Percentiles rank a stretch among this genome's conserved stretches.
phyloP scores from a whole-genome alignment of 305 asterid species.

The Fraxinus floribunda region DNA sequence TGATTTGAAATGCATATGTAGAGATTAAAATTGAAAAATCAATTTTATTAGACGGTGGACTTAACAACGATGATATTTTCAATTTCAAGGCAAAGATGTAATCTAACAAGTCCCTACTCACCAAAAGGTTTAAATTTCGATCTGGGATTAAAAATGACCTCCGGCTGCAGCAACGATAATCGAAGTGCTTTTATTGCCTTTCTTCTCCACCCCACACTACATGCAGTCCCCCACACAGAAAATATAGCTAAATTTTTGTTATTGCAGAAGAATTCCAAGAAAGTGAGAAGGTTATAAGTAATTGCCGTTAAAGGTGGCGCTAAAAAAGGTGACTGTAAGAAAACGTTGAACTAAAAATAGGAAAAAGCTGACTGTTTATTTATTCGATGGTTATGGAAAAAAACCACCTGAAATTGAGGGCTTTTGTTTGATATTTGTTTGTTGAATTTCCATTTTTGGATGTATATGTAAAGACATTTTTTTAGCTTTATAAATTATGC shows the following conservation, averaged over 20 bases:
- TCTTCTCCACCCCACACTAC: background rate
- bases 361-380: background rate
- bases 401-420: conserved; percentile 17
- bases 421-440: background rate
- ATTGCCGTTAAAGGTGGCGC: conserved; percentile 48
- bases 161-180: background rate
- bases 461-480: background rate
- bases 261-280: background rate
- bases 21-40: no score
- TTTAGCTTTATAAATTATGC: background rate
- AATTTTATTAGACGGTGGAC: no score
- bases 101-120: background rate
- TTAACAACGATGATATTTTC: no score
- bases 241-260: background rate
- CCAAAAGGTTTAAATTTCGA: background rate
- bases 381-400: conserved; percentile 8
- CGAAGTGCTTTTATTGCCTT: background rate
- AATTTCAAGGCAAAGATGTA: background rate
- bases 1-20: background rate
- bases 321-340: conserved; percentile 29
- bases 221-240: background rate
- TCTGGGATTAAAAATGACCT: background rate
- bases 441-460: background rate
- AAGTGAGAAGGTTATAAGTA: conserved; percentile 18
- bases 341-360: conserved; percentile 7